Base-by-base conservation (phyloP, 106 monocot genomes). In the Amphibolis antarctica region DNA sequence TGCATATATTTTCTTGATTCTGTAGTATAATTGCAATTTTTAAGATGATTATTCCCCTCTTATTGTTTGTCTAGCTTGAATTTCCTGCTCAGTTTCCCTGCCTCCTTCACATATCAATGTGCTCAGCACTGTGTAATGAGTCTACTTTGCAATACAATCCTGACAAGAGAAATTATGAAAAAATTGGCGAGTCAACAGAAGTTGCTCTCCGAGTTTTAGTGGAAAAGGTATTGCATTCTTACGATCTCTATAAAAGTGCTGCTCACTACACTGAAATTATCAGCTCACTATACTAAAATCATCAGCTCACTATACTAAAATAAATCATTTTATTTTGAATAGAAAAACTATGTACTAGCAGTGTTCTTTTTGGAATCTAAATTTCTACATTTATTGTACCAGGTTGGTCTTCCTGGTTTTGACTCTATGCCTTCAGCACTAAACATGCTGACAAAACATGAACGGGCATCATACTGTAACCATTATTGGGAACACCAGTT, bases 381-480 rank as follows among this genome's bases (percentile, higher is more conserved):
- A 55, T 55, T 20, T 13, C 5, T 61, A 30, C 18, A 66, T 54
- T 13, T 42, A 23, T 14, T 21, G 36, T 78, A 29, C 71, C 79
- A 98, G 98, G 91, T 98, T 66, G 98, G 98, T 24, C 91, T 98
- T 73, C 98, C 98, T 72, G 98, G 98, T 76, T 98, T 98, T 98
- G 86, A 98, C 77, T 98, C 98, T 57, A 98, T 98, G 98, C 98
- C 91, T 72, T 85, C 90, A 54, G 91, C 98, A 68, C 63, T 98
- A 55, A 87, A 80, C 67, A 85, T 98, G 84, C 65, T 98, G 51
- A 83, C 66, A 31, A 98, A 98, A 53, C 87, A 87, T 67, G 98
- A 98, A 70, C 87, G 98, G 4, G 90, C 91, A 68, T 85, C 91
- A 64, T 98, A 91, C 64, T 98, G 98, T 74, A 98, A 98, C 64